phyloP scores from a whole-genome alignment of 345 rosid species.

The Populus alba region DNA sequence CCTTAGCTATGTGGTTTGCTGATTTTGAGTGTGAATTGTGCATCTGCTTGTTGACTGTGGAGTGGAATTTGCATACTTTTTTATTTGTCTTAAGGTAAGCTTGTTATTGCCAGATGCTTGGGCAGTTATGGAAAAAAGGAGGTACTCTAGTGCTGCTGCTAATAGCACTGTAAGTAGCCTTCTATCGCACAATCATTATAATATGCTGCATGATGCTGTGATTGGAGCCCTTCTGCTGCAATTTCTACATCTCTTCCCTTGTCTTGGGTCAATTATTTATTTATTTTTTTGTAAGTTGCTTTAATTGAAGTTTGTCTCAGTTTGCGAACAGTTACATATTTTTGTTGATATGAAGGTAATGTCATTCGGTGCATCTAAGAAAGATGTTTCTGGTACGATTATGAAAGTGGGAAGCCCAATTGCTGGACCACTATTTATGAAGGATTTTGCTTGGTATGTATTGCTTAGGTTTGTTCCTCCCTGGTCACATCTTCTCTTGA shows the following conservation, averaged over 20 bases:
- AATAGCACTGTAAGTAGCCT: conserved; percentile 41
- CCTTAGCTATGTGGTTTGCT: not conserved
- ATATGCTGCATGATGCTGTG: not conserved
- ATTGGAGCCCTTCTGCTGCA: conserved; percentile 4
- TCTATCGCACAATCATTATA: not conserved
- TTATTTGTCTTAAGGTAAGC: not conserved
- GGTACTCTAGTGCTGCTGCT: conserved; percentile 27
- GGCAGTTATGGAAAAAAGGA: conserved; percentile 38
- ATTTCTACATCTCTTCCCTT: not conserved
- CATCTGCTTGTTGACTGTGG: not conserved
- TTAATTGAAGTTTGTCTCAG: not conserved
- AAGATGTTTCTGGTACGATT: conserved; percentile 30
- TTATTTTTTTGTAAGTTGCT: not conserved
- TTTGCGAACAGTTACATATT: not conserved
- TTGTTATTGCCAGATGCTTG: conserved; percentile 46
- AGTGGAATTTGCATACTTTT: not conserved
- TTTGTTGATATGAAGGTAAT: conserved; percentile 38
- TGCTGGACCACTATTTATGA: conserved; percentile 29
- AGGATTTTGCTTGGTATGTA: conserved; percentile 38
- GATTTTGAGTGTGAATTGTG: not conserved
- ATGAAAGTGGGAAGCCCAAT: conserved; percentile 36
- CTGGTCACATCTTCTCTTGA: not conserved
- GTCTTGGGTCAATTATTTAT: not conserved
- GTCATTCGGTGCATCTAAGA: conserved; percentile 29
- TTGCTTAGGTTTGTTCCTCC: not conserved